Evolutionary conservation across 108 stramenopile species (phyloP).

Genomic region (Cylindrotheca fusiformis): DNA sequence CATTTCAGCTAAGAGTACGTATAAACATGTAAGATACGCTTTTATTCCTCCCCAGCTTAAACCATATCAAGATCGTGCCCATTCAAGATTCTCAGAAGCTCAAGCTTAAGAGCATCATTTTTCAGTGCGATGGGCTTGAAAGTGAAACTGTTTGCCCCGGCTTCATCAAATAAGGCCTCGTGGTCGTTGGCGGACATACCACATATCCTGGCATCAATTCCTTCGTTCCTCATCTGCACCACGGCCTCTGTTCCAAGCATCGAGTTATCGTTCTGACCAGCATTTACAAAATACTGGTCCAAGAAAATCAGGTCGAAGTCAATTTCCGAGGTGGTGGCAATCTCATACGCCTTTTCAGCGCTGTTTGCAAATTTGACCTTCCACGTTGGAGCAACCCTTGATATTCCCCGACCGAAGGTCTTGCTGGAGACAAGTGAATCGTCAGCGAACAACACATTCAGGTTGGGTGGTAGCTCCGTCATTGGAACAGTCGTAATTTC

Average conservation of each 20-base stretch:
- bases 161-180: conserved; percentile 23
- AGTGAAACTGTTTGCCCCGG: conserved; percentile 29
- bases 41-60: not conserved
- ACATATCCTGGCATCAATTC: conserved; percentile 8
- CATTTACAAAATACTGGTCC: conserved; percentile 55
- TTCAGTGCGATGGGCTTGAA: conserved; percentile 35
- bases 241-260: not conserved
- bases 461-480: conserved; percentile 15
- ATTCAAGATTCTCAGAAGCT: conserved; percentile 18
- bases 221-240: not conserved
- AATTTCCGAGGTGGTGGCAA: conserved; percentile 19
- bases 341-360: conserved; percentile 36
- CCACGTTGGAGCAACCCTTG: conserved; percentile 41
- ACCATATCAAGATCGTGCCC: not conserved
- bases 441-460: conserved; percentile 50
- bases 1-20: not conserved
- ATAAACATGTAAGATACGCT: not conserved
- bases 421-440: conserved; percentile 45
- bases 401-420: conserved; percentile 35
- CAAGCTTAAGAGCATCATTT: conserved; percentile 13
- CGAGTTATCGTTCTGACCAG: not conserved
- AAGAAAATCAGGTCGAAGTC: conserved; percentile 44
- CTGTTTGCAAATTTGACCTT: conserved; percentile 40
- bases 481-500: not conserved
- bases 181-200: conserved; percentile 37